A percentile compares a stretch with the other conserved stretches of the same genome.
Conservation (phyloP, 2,329 filamentous ascomycete species). For the Phyllosticta ampelicida region DNA sequence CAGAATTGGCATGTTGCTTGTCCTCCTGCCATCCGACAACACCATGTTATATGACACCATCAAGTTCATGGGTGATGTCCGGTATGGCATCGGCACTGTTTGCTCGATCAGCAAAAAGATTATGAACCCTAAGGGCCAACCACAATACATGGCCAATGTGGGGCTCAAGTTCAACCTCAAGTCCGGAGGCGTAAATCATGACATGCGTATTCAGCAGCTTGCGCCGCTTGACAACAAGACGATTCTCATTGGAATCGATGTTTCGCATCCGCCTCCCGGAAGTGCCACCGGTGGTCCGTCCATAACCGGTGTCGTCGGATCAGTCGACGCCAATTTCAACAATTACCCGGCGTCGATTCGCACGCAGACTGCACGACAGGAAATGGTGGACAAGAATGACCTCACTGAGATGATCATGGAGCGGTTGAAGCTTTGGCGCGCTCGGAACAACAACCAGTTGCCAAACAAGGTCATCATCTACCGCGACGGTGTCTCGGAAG, state of each 20-base stretch:
- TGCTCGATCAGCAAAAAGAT: slow-evolving; percentile 29
- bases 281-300: slow-evolving; percentile 52
- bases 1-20: slow-evolving; percentile 15
- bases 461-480: slow-evolving; percentile 75
- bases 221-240: slow-evolving; percentile 54
- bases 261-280: slow-evolving; percentile 70
- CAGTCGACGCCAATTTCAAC: slow-evolving; percentile 53
- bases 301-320: slow-evolving; percentile 69
- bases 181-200: slow-evolving; percentile 47
- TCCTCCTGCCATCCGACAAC: slow-evolving; percentile 22
- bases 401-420: slow-evolving; percentile 51
- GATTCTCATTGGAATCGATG: slow-evolving; percentile 80
- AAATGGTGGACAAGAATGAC: slow-evolving; percentile 50
- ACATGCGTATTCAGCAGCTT: slow-evolving; percentile 42
- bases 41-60: slow-evolving; percentile 21
- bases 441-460: slow-evolving; percentile 40
- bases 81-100: slow-evolving; percentile 17
- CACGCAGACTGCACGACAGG: slow-evolving; percentile 51
- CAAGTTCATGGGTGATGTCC: slow-evolving; percentile 17
- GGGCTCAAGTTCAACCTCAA: slow-evolving; percentile 48
- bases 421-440: slow-evolving; percentile 54
- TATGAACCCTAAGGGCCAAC: slow-evolving; percentile 21
- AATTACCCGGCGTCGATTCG: slow-evolving; percentile 68
- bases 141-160: slow-evolving; percentile 24
- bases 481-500: slow-evolving; percentile 80